Conservation (phyloP, 2,329 filamentous ascomycete genomes). For the Magnaporthiopsis poae region DNA sequence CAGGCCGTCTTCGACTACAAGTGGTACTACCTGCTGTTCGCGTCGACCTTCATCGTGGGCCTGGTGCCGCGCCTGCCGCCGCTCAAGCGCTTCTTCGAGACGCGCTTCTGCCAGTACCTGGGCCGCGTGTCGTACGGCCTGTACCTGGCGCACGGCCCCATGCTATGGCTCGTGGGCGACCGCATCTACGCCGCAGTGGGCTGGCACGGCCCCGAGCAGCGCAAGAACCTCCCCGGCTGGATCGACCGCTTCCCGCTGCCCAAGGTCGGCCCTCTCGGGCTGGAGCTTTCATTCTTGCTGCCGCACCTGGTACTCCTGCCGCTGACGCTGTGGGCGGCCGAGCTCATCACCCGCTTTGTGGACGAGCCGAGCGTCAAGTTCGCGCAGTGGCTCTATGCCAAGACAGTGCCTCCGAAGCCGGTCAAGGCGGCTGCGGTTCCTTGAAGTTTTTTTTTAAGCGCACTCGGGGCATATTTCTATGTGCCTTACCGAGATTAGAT, state of each 20-base stretch:
- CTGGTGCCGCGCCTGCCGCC: conserved; percentile 46
- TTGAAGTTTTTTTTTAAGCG: not conserved
- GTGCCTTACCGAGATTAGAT: not conserved
- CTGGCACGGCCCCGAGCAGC: conserved; percentile 29
- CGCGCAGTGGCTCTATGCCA: conserved; percentile 46
- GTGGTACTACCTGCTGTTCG: conserved; percentile 59
- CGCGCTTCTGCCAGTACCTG: conserved; percentile 48
- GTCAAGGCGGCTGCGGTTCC: not conserved
- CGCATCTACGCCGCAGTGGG: conserved; percentile 53
- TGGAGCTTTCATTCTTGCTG: conserved; percentile 50
- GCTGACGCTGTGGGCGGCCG: conserved; percentile 48
- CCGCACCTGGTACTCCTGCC: conserved; percentile 52
- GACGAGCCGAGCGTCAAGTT: conserved; percentile 53
- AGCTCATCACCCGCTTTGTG: conserved; percentile 43
- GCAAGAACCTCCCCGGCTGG: conserved; percentile 45
- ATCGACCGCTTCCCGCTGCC: conserved; percentile 45
- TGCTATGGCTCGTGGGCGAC: conserved; percentile 51
- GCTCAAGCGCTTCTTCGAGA: conserved; percentile 51
- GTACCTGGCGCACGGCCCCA: conserved; percentile 55
- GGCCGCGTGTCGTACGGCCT: conserved; percentile 53
- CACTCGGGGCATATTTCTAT: not conserved
- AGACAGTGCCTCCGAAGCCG: conserved; percentile 11
- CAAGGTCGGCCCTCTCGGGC: conserved; percentile 45
- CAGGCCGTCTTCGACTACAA: conserved; percentile 57
- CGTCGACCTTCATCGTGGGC: conserved; percentile 45